Evolutionary conservation across 2,329 filamentous ascomycete genomes (phyloP).

Genomic region (Cytospora piceae): DNA sequence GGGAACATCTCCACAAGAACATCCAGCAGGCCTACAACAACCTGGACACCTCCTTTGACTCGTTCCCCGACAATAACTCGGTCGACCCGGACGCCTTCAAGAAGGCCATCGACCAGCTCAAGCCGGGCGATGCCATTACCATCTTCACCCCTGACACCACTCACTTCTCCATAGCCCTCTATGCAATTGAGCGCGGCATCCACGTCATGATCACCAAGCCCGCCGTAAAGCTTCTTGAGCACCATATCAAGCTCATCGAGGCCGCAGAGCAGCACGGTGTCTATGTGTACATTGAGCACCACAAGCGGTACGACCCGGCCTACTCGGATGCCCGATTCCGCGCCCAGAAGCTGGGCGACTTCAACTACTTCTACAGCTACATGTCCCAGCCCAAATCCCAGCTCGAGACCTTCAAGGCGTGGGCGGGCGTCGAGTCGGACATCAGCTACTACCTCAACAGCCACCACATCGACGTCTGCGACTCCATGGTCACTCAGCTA

Average conservation of each 20-base stretch:
- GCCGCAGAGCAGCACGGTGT: slow-evolving; percentile 75
- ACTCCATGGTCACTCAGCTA: slow-evolving; percentile 78
- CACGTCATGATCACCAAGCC: slow-evolving; percentile 96
- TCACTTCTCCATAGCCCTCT: slow-evolving; percentile 88
- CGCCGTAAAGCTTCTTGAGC: slow-evolving; percentile 79
- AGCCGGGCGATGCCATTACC: slow-evolving; percentile 84
- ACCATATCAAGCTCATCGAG: slow-evolving; percentile 77
- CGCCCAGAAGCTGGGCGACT: slow-evolving; percentile 79
- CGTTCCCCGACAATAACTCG: slow-evolving; percentile 75
- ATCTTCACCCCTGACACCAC: slow-evolving; percentile 96
- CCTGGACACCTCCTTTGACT: slow-evolving; percentile 83
- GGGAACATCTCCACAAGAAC: slow-evolving; percentile 83
- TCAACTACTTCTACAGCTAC: slow-evolving; percentile 98
- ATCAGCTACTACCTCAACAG: slow-evolving; percentile 97
- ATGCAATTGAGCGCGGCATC: slow-evolving; percentile 84
- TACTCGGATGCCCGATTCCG: slow-evolving; percentile 86
- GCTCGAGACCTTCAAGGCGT: slow-evolving; percentile 91
- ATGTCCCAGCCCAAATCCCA: slow-evolving; percentile 93
- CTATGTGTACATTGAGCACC: slow-evolving; percentile 92
- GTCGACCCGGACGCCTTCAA: slow-evolving; percentile 85
- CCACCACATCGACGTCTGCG: slow-evolving; percentile 91
- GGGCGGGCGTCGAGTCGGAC: slow-evolving; percentile 89
- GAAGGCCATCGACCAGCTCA: slow-evolving; percentile 80
- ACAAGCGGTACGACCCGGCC: slow-evolving; percentile 93
- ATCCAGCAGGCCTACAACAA: slow-evolving; percentile 87